Conservation (phyloP, 371 early-diverging fungal species). For the Mortierella sp. region DNA sequence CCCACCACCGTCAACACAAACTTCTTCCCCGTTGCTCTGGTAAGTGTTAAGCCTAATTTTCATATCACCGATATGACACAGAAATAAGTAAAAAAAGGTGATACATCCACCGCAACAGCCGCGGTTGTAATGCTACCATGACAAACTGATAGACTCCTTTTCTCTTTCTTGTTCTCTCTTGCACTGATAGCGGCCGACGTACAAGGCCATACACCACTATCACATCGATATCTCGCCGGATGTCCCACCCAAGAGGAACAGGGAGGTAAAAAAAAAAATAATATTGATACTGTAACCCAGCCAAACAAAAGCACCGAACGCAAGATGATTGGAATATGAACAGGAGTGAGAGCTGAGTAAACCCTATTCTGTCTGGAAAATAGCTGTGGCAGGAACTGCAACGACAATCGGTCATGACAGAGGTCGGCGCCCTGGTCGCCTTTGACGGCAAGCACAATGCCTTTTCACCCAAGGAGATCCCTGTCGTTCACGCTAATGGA, state of each 20-base stretch:
- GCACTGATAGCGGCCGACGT: conserved; percentile 11
- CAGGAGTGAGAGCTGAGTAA: background rate
- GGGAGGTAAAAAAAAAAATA: conserved; percentile 36
- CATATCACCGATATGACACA: background rate
- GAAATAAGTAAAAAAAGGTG: background rate
- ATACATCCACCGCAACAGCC: background rate
- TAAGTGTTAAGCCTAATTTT: background rate
- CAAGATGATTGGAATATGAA: background rate
- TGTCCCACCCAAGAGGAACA: conserved; percentile 54
- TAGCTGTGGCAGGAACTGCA: conserved; percentile 60
- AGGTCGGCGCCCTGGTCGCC: conserved; percentile 33
- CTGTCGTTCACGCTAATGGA: background rate
- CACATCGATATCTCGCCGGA: conserved; percentile 41
- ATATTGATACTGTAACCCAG: no score
- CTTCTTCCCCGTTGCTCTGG: conserved; percentile 26
- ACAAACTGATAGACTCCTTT: no score
- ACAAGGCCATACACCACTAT: conserved; percentile 38
- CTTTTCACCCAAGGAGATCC: conserved; percentile 53
- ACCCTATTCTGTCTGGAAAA: background rate
- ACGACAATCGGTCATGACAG: conserved; percentile 29
- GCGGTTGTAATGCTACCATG: no score
- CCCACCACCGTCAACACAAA: conserved; percentile 19
- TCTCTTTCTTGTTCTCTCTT: background rate
- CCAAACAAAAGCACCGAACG: background rate
- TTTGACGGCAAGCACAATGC: conserved; percentile 65